A percentile compares a stretch with the other conserved stretches of the same genome.
Evolutionary conservation across 139 green algal genomes (phyloP).

Genomic region (Desmodesmus armatus): DNA sequence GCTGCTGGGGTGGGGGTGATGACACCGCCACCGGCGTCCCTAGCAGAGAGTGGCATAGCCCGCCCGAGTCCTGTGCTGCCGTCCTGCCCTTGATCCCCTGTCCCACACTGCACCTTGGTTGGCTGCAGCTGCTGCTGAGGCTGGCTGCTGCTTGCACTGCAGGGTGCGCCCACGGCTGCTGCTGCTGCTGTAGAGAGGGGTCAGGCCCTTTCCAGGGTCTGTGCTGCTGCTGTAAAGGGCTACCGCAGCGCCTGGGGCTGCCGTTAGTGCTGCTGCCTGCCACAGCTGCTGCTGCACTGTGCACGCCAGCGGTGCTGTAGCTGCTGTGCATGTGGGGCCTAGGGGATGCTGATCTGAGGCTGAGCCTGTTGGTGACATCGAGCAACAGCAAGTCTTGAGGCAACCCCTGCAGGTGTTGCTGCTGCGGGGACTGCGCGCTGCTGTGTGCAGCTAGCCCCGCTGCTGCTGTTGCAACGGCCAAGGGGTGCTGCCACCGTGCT

Average conservation of each 20-base stretch:
- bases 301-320: slow-evolving; percentile 7
- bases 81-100: too few relatives aligned
- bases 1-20: too few relatives aligned
- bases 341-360: neutral
- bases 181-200: slow-evolving; percentile 22
- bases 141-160: slow-evolving; percentile 12
- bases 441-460: slow-evolving; percentile 5
- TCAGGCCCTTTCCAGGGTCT: too few relatives aligned
- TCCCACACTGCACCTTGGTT: neutral
- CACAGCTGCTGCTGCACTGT: neutral
- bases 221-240: slow-evolving; percentile 36
- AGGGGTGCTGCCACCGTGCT: slow-evolving; percentile 50
- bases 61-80: too few relatives aligned
- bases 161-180: neutral
- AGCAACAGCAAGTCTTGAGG: slow-evolving; percentile 16
- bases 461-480: slow-evolving; percentile 41
- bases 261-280: slow-evolving; percentile 5
- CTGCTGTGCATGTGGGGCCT: slow-evolving; percentile 2
- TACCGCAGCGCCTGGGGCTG: slow-evolving; percentile 38
- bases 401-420: slow-evolving; percentile 7
- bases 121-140: neutral
- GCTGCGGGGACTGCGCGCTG: neutral
- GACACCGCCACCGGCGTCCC: too few relatives aligned
- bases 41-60: too few relatives aligned
- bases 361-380: neutral